These are phyloP conservation scores for Polygonum aviculare DNA, from an alignment of 148 eudicot species.

Conservation along the genomic window DNA sequence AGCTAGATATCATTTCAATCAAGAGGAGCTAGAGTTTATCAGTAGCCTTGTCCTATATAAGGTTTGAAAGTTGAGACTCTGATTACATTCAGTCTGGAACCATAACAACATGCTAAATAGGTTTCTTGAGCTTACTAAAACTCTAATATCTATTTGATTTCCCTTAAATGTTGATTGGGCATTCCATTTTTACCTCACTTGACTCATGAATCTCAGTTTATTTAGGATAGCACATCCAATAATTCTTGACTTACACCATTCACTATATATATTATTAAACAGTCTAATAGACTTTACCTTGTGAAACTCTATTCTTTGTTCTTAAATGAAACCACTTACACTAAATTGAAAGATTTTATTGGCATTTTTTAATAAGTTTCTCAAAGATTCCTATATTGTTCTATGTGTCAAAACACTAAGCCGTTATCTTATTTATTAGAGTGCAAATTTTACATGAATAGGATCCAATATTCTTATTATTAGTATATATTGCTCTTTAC, in stretches of 20 bases:
- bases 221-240: not conserved
- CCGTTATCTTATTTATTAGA: not conserved
- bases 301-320: not conserved
- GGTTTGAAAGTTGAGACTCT: slow-evolving; percentile 27
- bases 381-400: not conserved
- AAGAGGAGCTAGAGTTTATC: slow-evolving; percentile 56
- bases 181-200: not conserved
- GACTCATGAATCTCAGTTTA: not conserved
- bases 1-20: slow-evolving; percentile 28
- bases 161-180: not conserved
- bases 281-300: not conserved
- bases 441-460: not conserved
- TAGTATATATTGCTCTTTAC: not conserved
- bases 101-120: not conserved
- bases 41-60: slow-evolving; percentile 70
- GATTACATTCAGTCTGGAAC: not conserved
- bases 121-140: not conserved
- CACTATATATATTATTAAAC: not conserved
- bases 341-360: not conserved
- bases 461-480: not conserved
- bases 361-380: not conserved
- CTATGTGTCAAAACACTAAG: not conserved
- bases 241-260: not conserved
- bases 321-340: not conserved
- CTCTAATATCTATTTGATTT: not conserved